Evolutionary conservation across 1,284 basidiomycete species (phyloP).

Genomic region (Thelephora terrestris): DNA sequence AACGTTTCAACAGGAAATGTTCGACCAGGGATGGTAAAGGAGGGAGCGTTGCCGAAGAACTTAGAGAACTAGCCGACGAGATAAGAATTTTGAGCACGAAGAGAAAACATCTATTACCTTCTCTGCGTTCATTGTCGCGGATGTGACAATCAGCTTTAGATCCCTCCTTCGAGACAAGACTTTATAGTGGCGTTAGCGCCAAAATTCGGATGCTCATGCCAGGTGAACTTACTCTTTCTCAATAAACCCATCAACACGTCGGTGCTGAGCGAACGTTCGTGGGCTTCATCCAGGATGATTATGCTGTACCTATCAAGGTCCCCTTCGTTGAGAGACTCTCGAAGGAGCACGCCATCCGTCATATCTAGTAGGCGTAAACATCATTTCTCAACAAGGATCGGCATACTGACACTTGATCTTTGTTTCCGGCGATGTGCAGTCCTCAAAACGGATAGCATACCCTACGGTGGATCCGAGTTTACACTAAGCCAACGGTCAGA

Average conservation of each 20-base stretch:
- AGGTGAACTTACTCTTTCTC: conserved; percentile 66
- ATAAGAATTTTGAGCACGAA: not conserved
- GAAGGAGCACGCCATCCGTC: conserved; percentile 95
- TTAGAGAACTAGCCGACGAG: conserved; percentile 60
- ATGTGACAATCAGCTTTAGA: conserved; percentile 94
- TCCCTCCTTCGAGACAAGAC: conserved; percentile 88
- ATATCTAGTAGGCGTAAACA: conserved; percentile 50
- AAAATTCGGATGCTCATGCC: not conserved
- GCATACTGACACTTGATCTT: conserved; percentile 80
- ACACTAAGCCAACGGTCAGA: conserved; percentile 37
- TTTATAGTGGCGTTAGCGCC: conserved; percentile 23
- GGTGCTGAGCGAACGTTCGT: conserved; percentile 92
- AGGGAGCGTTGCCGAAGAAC: conserved; percentile 94
- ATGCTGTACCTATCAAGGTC: conserved; percentile 93
- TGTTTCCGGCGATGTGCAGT: conserved; percentile 86
- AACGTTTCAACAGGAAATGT: conserved; percentile 98
- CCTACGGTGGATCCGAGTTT: conserved; percentile 85
- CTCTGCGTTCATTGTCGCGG: conserved; percentile 98
- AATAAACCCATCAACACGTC: conserved; percentile 96
- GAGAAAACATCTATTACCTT: conserved; percentile 45
- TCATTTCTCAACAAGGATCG: not conserved
- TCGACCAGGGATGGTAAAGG: conserved; percentile 94
- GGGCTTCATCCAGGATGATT: conserved; percentile 95
- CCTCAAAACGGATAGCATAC: conserved; percentile 97
- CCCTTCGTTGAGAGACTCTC: conserved; percentile 93